Base-by-base conservation (phyloP, 345 rosid species). In the Pugionium cornutum region DNA sequence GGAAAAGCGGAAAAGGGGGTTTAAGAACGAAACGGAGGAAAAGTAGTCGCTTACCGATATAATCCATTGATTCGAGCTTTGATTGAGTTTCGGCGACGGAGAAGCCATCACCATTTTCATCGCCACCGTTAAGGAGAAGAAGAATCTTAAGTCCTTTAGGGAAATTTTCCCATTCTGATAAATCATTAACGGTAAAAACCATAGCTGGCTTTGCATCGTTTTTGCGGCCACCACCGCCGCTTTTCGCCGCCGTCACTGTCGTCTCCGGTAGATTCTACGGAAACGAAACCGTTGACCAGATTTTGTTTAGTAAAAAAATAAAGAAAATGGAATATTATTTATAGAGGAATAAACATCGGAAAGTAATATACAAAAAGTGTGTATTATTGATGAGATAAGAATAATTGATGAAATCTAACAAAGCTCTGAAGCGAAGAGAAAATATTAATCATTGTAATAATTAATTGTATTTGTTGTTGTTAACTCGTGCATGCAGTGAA, bases 201-300 rank as follows among this genome's bases (percentile, higher is more conserved):
- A 94, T 94, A 78, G 92, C 89, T 94, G 86, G 85, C 75, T 87
- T 84, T 84, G 97, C 99, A 94, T 91, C 83, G 80, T 85, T 87
- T 85, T 84, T 77, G 85, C 88, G 81, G 83, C 83, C 72, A 62
- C 82, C 75, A 72, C 76, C 76, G 76, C 70, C 66, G 40, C 27
- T 64, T 41, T 10, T 44, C 65, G 6, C 69, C 53, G 33, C 66
- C 70, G 76, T 63, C 69, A 40, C 75, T 48, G 31, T 66, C 27
- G 64, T 51, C 31, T 45, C 63, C 76, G 79, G 77, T 57, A 44
- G 62, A 41, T 64, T 72, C 33, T 26, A 45, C 62, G 11, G 43
- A 41, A 53, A 9, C 35, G 5, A 32, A 41, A 26, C 69, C 18
- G 35, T 11, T 32, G 34, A 2, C 45, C 9, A 49, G 32, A 40